phyloP scores from a whole-genome alignment of 208 protist genomes.

The Polymyxa betae region DNA sequence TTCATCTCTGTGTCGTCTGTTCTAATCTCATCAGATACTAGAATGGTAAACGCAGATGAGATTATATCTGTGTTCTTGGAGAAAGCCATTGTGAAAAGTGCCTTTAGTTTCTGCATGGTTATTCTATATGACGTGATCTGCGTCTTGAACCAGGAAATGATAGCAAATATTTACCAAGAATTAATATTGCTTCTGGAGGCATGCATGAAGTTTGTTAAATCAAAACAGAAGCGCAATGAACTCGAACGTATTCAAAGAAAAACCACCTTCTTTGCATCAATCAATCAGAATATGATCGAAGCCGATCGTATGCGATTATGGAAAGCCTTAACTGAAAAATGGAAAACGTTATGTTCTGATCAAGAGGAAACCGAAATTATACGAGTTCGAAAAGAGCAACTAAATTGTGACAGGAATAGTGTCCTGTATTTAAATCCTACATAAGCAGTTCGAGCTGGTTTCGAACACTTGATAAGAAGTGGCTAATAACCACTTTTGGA shows the following conservation, averaged over 20 bases:
- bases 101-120: background rate
- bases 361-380: background rate
- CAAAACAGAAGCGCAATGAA: background rate
- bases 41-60: background rate
- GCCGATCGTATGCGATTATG: background rate
- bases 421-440: background rate
- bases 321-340: background rate
- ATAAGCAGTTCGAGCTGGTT: background rate
- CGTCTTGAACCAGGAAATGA: background rate
- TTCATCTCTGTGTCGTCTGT: background rate
- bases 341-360: background rate
- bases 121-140: background rate
- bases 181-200: background rate
- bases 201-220: background rate
- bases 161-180: background rate
- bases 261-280: background rate
- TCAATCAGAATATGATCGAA: background rate
- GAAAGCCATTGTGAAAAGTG: background rate
- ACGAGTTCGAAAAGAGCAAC: background rate
- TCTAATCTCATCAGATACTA: background rate
- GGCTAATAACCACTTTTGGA: background rate
- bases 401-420: background rate
- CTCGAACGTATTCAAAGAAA: background rate
- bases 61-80: background rate
- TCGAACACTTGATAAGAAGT: background rate